Conservation (phyloP, 768 basidiomycete genomes). For the Gelatoporia subvermispora region DNA sequence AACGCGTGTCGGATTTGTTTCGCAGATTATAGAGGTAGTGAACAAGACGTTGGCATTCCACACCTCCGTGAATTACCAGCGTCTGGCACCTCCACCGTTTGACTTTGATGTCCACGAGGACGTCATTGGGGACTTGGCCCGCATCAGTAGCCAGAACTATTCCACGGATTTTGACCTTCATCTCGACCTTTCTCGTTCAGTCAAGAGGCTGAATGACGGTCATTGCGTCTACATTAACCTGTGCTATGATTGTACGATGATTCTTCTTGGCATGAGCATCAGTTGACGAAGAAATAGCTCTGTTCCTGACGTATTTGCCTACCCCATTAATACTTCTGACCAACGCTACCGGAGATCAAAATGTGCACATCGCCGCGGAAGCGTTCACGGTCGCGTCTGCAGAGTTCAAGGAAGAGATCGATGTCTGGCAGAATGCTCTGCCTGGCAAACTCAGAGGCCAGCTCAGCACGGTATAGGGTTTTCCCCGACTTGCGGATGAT, state of each 20-base stretch:
- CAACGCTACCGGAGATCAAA: slow-evolving; percentile 38
- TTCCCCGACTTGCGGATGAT: no score
- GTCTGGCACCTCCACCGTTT: slow-evolving; percentile 50
- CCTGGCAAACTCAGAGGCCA: slow-evolving; percentile 41
- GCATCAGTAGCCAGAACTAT: slow-evolving; percentile 41
- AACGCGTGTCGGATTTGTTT: not conserved
- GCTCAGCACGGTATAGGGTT: slow-evolving; percentile 32
- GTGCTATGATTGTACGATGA: slow-evolving; percentile 46
- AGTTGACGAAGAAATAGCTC: slow-evolving; percentile 13
- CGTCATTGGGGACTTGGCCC: slow-evolving; percentile 42
- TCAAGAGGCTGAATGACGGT: slow-evolving; percentile 54
- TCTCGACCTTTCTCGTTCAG: slow-evolving; percentile 45
- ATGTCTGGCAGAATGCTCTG: slow-evolving; percentile 50
- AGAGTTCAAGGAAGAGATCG: slow-evolving; percentile 45
- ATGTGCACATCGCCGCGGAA: slow-evolving; percentile 46
- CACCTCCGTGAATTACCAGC: slow-evolving; percentile 57
- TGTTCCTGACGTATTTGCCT: slow-evolving; percentile 38
- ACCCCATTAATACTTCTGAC: slow-evolving; percentile 45
- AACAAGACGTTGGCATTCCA: slow-evolving; percentile 58
- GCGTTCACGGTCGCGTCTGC: slow-evolving; percentile 47
- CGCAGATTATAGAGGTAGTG: slow-evolving; percentile 50
- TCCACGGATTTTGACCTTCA: slow-evolving; percentile 52
- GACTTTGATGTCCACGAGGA: slow-evolving; percentile 53
- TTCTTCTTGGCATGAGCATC: not conserved
- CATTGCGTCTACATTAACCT: slow-evolving; percentile 52